Evolutionary conservation across 148 eudicot genomes (phyloP).

Genomic region (Drosera capensis): DNA sequence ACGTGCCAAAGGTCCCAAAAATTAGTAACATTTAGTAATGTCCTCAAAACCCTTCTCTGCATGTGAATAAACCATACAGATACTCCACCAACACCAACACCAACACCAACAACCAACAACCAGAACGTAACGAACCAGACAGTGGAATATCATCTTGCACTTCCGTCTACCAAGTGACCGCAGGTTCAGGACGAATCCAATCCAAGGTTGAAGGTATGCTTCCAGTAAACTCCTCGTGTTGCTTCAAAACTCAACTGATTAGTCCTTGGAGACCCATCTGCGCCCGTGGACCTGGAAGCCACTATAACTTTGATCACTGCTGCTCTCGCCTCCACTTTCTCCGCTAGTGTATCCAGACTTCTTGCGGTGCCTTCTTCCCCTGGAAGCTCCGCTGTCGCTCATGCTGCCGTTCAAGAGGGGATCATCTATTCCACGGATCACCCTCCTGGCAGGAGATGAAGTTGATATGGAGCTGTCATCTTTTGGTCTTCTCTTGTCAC

Average conservation of each 20-base stretch:
- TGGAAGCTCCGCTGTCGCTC: constrained; percentile 58
- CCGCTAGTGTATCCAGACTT: constrained; percentile 76
- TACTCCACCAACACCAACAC: too few species aligned
- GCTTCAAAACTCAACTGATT: constrained; percentile 3
- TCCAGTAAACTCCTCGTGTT: too few species aligned
- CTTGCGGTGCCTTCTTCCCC: constrained; percentile 43
- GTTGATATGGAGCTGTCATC: constrained; percentile 62
- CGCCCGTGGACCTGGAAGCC: constrained; percentile 63
- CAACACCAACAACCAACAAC: too few species aligned
- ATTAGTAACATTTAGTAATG: too few species aligned
- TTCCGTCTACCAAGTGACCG: too few species aligned
- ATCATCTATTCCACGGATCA: constrained; percentile 87
- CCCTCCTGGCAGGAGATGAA: constrained; percentile 35
- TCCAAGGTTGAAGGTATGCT: too few species aligned
- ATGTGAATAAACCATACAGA: too few species aligned
- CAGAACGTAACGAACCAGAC: too few species aligned
- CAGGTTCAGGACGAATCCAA: too few species aligned
- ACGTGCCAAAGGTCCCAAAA: too few species aligned
- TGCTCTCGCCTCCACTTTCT: constrained; percentile 98
- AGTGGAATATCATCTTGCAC: too few species aligned
- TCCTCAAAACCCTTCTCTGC: too few species aligned
- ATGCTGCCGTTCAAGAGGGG: constrained; percentile 81
- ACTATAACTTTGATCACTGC: constrained; percentile 59
- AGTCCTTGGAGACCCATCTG: constrained; percentile 87
- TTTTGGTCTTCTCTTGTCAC: constrained; percentile 55